Conservation (phyloP, 2,329 filamentous ascomycete species). For the Colletotrichum destructivum region DNA sequence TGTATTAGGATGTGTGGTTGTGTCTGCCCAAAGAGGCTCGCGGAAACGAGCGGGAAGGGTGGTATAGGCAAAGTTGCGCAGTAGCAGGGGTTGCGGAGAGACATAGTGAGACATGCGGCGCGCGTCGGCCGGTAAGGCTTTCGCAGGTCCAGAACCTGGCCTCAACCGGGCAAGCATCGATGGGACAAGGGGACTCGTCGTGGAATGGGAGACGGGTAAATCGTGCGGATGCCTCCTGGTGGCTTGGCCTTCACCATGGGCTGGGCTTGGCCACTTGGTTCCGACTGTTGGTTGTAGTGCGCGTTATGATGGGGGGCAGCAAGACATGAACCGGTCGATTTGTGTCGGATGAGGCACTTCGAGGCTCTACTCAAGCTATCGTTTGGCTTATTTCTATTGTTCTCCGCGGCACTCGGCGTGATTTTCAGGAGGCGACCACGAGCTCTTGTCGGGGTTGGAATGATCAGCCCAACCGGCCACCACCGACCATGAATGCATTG, state of each 20-base stretch:
- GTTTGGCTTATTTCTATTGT: conserved; percentile 28
- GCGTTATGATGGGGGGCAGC: not conserved
- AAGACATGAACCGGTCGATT: conserved; percentile 17
- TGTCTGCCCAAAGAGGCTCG: conserved; percentile 11
- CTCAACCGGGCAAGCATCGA: not conserved
- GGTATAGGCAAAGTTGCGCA: conserved; percentile 28
- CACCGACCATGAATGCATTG: not conserved
- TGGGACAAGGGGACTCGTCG: conserved; percentile 5
- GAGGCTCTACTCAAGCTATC: not conserved
- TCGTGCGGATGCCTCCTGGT: conserved; percentile 14
- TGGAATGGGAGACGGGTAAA: conserved; percentile 19
- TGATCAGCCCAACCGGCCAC: not conserved
- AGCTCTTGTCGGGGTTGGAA: not conserved
- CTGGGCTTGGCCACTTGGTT: conserved; percentile 7
- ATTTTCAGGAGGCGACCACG: not conserved
- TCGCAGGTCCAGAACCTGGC: conserved; percentile 1
- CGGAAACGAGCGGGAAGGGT: conserved; percentile 23
- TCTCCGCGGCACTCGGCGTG: conserved; percentile 12
- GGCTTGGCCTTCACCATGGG: conserved; percentile 16
- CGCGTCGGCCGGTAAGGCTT: conserved; percentile 33
- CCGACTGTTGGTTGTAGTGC: not conserved
- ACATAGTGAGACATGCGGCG: conserved; percentile 29
- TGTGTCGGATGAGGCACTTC: conserved; percentile 39
- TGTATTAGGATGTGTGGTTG: no score
- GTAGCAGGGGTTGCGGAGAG: conserved; percentile 29